phyloP scores from a whole-genome alignment of 495 filamentous ascomycete genomes.

The Talaromyces wortmannii region DNA sequence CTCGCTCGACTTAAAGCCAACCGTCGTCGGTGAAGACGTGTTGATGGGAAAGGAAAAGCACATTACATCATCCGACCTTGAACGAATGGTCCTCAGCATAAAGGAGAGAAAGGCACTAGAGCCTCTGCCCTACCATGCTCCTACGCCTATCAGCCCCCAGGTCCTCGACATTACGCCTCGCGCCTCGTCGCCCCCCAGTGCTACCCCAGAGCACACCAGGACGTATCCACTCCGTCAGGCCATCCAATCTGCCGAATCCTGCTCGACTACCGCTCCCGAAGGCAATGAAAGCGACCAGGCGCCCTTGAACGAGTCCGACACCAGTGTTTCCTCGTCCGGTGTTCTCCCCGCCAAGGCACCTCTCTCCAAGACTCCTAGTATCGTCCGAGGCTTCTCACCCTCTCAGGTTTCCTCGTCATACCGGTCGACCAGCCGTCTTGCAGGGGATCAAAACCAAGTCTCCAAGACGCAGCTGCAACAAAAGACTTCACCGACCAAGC shows the following conservation, averaged over 20 bases:
- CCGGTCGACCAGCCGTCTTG: slow-evolving; percentile 53
- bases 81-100: slow-evolving; percentile 88
- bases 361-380: slow-evolving; percentile 58
- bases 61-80: slow-evolving; percentile 78
- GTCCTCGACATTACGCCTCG: slow-evolving; percentile 16
- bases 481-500: slow-evolving; percentile 39
- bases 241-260: slow-evolving; percentile 43
- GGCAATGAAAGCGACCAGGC: slow-evolving; percentile 37
- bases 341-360: slow-evolving; percentile 26
- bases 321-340: slow-evolving; percentile 40
- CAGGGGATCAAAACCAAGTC: slow-evolving; percentile 37
- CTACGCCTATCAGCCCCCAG: slow-evolving; percentile 42
- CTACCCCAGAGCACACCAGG: slow-evolving; percentile 28
- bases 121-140: slow-evolving; percentile 40
- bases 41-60: slow-evolving; percentile 69
- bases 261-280: slow-evolving; percentile 42
- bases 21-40: slow-evolving; percentile 43
- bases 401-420: slow-evolving; percentile 68
- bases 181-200: slow-evolving; percentile 35
- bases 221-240: slow-evolving; percentile 10
- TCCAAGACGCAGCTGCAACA: slow-evolving; percentile 32
- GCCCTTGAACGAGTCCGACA: slow-evolving; percentile 36
- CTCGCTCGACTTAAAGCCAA: slow-evolving; percentile 34
- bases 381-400: slow-evolving; percentile 84
- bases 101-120: slow-evolving; percentile 68